These are phyloP conservation scores for Mycena crocata DNA, from an alignment of 768 basidiomycete genomes.

Conservation along the genomic window DNA sequence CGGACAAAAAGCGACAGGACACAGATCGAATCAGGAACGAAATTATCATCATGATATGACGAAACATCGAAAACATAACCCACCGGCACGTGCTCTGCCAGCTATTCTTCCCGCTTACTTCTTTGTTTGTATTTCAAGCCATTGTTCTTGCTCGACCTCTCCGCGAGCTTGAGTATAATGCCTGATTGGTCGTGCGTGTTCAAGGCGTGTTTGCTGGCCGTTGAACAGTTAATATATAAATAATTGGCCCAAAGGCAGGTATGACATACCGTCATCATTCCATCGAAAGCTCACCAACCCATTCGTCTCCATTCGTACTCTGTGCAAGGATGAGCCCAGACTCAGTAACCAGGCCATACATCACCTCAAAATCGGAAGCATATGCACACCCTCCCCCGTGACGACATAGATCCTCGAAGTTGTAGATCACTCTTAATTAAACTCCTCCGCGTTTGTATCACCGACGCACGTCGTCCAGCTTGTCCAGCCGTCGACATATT, in stretches of 20 bases:
- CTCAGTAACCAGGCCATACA: no score
- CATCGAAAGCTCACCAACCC: no score
- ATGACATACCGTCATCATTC: neutral
- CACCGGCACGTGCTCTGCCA: no score
- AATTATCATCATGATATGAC: slow-evolving; percentile 3
- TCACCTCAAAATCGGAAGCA: slow-evolving; percentile 2
- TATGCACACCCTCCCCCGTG: slow-evolving; percentile 13
- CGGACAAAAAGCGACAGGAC: neutral
- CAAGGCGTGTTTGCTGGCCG: no score
- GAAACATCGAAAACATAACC: neutral
- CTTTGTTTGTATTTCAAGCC: neutral
- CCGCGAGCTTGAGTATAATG: neutral
- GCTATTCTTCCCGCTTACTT: neutral
- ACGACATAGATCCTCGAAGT: slow-evolving; percentile 11
- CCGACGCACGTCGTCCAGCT: neutral
- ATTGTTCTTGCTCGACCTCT: neutral
- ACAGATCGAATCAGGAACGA: neutral
- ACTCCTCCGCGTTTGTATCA: slow-evolving; percentile 1
- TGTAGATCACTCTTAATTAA: neutral
- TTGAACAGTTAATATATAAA: no score
- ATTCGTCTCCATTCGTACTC: no score
- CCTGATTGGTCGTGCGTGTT: slow-evolving; percentile 1
- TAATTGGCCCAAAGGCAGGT: no score
- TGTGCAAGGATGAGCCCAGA: no score
- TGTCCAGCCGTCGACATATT: neutral